A percentile compares a stretch with the other conserved stretches of the same genome.
These are phyloP conservation scores for Tetrahymena borealis DNA, from an alignment of 73 alveolate species.

Conservation along the genomic window DNA sequence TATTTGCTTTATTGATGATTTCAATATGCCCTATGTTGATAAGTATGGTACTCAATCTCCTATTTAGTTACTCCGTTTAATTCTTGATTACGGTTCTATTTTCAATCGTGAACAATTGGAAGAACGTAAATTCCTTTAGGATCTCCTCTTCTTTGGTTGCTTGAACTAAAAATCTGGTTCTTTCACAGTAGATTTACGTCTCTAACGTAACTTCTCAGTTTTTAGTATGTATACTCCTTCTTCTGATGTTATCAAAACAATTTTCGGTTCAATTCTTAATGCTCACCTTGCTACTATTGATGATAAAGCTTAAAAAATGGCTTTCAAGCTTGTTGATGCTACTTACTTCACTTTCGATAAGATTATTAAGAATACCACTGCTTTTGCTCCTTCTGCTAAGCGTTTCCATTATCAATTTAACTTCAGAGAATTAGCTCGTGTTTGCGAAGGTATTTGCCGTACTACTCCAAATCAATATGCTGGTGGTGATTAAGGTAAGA, in stretches of 20 bases:
- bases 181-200: conserved; percentile 93
- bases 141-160: conserved; percentile 28
- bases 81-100: conserved; percentile 89
- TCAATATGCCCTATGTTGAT: conserved; percentile 99
- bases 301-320: conserved; percentile 68
- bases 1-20: conserved; percentile 98
- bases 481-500: conserved; percentile 80
- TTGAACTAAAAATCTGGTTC: conserved; percentile 90
- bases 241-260: conserved; percentile 74
- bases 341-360: conserved; percentile 75
- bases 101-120: conserved; percentile 97
- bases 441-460: conserved; percentile 88
- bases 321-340: conserved; percentile 84
- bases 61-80: conserved; percentile 91
- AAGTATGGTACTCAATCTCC: conserved; percentile 99
- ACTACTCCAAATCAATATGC: conserved; percentile 84
- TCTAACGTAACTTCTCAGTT: conserved; percentile 97
- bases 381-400: conserved; percentile 97
- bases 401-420: conserved; percentile 99
- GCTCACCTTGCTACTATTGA: conserved; percentile 86
- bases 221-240: conserved; percentile 78
- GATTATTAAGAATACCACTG: conserved; percentile 75
- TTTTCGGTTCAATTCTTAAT: conserved; percentile 78
- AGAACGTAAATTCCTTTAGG: conserved; percentile 54
- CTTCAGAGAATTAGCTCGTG: conserved; percentile 93